These are phyloP conservation scores for Magnolia sinica DNA, from an alignment of 164 flowering plant genomes.

Conservation along the genomic window DNA sequence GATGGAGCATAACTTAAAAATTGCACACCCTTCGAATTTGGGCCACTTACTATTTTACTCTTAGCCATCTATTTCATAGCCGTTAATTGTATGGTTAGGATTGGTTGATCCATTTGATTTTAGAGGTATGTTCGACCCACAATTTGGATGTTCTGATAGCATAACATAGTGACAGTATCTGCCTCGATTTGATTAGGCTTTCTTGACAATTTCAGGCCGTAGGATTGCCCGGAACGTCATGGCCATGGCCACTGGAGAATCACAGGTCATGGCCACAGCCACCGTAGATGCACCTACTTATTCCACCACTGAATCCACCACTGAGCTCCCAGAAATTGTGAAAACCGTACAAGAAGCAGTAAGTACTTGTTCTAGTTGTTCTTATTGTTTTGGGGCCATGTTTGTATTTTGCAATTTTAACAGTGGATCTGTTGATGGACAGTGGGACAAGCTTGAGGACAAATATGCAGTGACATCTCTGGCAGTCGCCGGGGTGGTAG, in stretches of 20 bases:
- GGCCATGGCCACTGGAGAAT: conserved; percentile 71
- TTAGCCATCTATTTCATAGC: too few species aligned
- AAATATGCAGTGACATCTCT: conserved; percentile 84
- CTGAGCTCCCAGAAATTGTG: conserved; percentile 64
- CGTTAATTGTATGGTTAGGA: too few species aligned
- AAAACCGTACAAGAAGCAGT: conserved; percentile 66
- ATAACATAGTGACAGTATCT: background rate
- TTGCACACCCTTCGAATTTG: too few species aligned
- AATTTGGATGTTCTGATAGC: background rate
- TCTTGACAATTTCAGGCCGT: conserved; percentile 44
- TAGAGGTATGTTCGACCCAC: background rate
- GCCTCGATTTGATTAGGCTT: background rate
- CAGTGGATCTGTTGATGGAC: conserved; percentile 10
- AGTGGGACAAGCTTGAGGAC: conserved; percentile 98
- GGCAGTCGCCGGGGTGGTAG: conserved; percentile 59
- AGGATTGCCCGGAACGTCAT: conserved; percentile 70
- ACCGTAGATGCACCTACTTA: conserved; percentile 34
- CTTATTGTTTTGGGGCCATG: background rate
- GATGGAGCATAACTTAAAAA: too few species aligned
- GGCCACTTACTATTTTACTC: too few species aligned
- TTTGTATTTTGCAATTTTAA: conserved; percentile 2
- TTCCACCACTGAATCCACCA: conserved; percentile 31
- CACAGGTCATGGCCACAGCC: conserved; percentile 36
- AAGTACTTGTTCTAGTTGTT: conserved; percentile 16
- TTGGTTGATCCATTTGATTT: background rate